Evolutionary conservation across 2,329 filamentous ascomycete genomes (phyloP).

Genomic region (Pseudogymnoascus sp.): DNA sequence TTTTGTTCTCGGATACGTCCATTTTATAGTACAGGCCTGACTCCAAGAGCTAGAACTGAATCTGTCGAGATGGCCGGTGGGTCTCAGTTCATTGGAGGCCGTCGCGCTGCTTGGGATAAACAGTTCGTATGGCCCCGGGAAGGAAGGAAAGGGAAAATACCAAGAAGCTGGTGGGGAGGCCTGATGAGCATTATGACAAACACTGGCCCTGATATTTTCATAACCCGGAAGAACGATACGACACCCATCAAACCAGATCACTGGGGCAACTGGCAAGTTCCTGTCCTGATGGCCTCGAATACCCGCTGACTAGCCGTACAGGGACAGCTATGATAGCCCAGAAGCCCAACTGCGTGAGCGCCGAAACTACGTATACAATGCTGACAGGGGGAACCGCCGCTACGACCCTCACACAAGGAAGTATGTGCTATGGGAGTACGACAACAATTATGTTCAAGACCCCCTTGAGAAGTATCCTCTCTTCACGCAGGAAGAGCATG

Average conservation of each 20-base stretch:
- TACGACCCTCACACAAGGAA: constrained; percentile 25
- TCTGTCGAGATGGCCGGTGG: constrained; percentile 27
- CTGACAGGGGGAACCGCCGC: constrained; percentile 18
- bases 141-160: constrained; percentile 14
- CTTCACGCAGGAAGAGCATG: constrained; percentile 21
- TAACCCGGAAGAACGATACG: constrained; percentile 21
- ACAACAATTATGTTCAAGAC: constrained; percentile 12
- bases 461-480: constrained; percentile 18
- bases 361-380: not conserved
- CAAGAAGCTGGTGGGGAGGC: constrained; percentile 20
- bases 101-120: not conserved
- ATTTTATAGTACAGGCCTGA: not conserved
- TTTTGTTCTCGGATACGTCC: not conserved
- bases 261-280: constrained; percentile 26
- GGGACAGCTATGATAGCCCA: constrained; percentile 25
- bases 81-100: constrained; percentile 2
- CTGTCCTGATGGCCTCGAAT: not conserved
- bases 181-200: constrained; percentile 29
- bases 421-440: constrained; percentile 24
- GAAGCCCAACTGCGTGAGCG: constrained; percentile 4
- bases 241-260: constrained; percentile 21
- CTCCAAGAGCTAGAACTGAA: constrained; percentile 14
- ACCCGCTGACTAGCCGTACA: constrained; percentile 10
- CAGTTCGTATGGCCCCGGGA: constrained; percentile 12
- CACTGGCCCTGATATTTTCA: constrained; percentile 35